phyloP scores from a whole-genome alignment of 192 early-diverging fungal species.

The Coemansia aciculifera region DNA sequence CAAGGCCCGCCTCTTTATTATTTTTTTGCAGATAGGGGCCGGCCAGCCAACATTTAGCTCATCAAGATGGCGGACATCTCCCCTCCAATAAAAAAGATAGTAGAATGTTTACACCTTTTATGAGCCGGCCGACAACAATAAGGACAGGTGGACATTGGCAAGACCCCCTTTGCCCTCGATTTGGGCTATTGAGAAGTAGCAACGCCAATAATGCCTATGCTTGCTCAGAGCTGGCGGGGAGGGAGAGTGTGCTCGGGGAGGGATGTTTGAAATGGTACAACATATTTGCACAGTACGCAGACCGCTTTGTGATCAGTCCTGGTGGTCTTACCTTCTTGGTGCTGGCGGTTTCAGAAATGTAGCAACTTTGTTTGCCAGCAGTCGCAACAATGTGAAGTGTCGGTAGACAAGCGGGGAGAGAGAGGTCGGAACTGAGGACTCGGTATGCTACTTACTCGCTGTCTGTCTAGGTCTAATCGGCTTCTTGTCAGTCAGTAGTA shows the following conservation, averaged over 20 bases:
- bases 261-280: background rate
- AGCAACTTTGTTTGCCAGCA: background rate
- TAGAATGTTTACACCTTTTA: constrained; percentile 14
- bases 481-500: background rate
- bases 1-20: background rate
- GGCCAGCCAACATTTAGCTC: background rate
- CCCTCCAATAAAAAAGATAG: constrained; percentile 8
- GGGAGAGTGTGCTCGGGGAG: background rate
- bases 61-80: background rate
- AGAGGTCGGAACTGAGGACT: background rate
- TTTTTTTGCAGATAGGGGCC: constrained; percentile 1
- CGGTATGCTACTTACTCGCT: background rate
- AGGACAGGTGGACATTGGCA: constrained; percentile 1
- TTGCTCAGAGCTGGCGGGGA: background rate
- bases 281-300: background rate
- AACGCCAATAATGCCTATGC: background rate
- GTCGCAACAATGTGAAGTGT: background rate
- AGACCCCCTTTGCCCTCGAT: constrained; percentile 3
- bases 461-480: background rate
- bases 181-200: constrained; percentile 2
- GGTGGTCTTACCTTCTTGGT: constrained; percentile 8
- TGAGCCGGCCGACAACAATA: constrained; percentile 2
- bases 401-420: background rate
- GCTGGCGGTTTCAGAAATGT: background rate
- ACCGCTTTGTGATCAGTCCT: constrained; percentile 5